Conservation (phyloP, 306 rosid species). For the Cucumis sativus region Cucumber_9930_V3 NC_026655.2:29759001-29759500, state of each 20-base stretch:
- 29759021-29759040: neutral
- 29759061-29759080: neutral
- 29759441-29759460: neutral
- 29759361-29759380: slow-evolving; percentile 34
- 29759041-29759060: neutral
- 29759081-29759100: neutral
- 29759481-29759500: neutral
- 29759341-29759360: slow-evolving; percentile 29
- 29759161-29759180: slow-evolving; percentile 33
- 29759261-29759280: slow-evolving; percentile 9
- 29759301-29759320: slow-evolving; percentile 65
- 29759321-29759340: slow-evolving; percentile 20
- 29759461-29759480: neutral
- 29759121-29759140: slow-evolving; percentile 22
- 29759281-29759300: slow-evolving; percentile 1
- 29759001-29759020: neutral
- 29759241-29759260: neutral
- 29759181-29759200: slow-evolving; percentile 33
- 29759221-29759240: slow-evolving; percentile 58
- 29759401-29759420: slow-evolving; percentile 16
- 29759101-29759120: slow-evolving; percentile 36
- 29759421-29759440: slow-evolving; percentile 37
- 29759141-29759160: slow-evolving; percentile 25
- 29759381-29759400: slow-evolving; percentile 32
- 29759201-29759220: slow-evolving; percentile 67